Conservation (phyloP, 106 monocot species). For the Phalaenopsis equestris region DNA sequence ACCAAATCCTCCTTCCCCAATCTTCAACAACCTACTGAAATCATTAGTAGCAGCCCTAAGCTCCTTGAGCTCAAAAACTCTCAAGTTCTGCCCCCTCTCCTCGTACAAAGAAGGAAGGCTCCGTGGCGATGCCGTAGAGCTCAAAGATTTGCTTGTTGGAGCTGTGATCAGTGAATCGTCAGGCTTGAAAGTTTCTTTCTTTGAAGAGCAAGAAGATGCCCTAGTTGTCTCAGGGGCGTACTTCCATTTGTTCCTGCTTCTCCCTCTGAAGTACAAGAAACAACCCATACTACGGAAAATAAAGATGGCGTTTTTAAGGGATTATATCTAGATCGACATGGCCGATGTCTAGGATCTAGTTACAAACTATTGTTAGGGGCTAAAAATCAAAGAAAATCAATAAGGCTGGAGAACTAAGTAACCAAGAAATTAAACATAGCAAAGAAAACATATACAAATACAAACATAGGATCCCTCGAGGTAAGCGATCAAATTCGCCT, state of each 20-base stretch:
- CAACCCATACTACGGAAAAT: conserved; percentile 11
- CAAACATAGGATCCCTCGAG: background rate
- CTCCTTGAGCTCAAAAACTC: conserved; percentile 22
- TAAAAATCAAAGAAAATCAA: background rate
- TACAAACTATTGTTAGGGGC: background rate
- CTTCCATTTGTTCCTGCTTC: background rate
- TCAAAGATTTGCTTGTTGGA: conserved; percentile 15
- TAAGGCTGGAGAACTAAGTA: too few species aligned
- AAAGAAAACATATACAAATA: background rate
- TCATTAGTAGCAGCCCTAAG: conserved; percentile 22
- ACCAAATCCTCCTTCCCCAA: conserved; percentile 24
- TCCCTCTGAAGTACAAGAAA: conserved; percentile 5
- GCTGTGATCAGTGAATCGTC: conserved; percentile 8
- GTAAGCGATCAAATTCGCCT: background rate
- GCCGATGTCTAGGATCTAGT: background rate
- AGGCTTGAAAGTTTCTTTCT: background rate
- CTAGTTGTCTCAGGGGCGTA: background rate
- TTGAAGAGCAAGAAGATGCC: background rate
- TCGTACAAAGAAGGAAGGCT: conserved; percentile 20
- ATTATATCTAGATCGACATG: background rate
- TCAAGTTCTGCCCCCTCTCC: conserved; percentile 17
- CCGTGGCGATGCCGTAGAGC: conserved; percentile 15
- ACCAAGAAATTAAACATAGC: background rate
- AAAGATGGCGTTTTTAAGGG: background rate
- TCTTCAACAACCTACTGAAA: conserved; percentile 20